Evolutionary conservation across 106 monocot species (phyloP), one percentile per base, ranked within the genome.

Genomic region (Ottelia alismoides): DNA sequence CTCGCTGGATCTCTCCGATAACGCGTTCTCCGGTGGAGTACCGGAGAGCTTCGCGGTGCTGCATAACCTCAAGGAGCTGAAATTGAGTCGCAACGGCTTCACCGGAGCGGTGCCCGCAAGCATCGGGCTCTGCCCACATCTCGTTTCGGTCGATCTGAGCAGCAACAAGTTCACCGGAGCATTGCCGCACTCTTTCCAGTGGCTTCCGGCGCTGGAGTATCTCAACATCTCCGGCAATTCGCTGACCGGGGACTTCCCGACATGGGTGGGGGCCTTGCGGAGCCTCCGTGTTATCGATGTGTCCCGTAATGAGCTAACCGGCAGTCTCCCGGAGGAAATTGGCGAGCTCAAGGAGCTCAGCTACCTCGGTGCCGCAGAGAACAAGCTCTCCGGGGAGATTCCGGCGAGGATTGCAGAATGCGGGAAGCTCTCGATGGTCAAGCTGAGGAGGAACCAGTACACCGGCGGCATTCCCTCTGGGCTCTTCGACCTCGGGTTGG

Each of bases 91-190:
- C 23, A 98, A 98, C 49, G 27, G 20, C 12, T 55, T 98, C 45
- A 58, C 51, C 11, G 85, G 98, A 31, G 62, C 63, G 53, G 74
- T 98, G 72, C 90, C 98, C 2, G 79, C 68, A 28, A 72, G 79
- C 17, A 70, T 98, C 27, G 60, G 47, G 6, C 29, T 31, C 23
- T 82, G 76, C 31, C 67, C 28, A 14, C 68, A 47, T 25, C 60
- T 98, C n/a, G 2, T 44, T 53, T 58, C 65, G 7, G 69, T 80
- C 11, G 73, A 86, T 73, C 74, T 98, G 24, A 86, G 85, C 55
- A 20, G 45, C 45, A 98, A 98, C 57, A 56, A 55, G 1, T 54
- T 98, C 45, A 63, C 70, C n/a, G 98, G 98, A 0, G 57, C 43
- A 56, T 70, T 98, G 31, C 98, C 80, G 88, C 2, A 0, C 5